Evolutionary conservation across 2,329 filamentous ascomycete species (phyloP).

Genomic region (Pezicula neosporulosa): DNA sequence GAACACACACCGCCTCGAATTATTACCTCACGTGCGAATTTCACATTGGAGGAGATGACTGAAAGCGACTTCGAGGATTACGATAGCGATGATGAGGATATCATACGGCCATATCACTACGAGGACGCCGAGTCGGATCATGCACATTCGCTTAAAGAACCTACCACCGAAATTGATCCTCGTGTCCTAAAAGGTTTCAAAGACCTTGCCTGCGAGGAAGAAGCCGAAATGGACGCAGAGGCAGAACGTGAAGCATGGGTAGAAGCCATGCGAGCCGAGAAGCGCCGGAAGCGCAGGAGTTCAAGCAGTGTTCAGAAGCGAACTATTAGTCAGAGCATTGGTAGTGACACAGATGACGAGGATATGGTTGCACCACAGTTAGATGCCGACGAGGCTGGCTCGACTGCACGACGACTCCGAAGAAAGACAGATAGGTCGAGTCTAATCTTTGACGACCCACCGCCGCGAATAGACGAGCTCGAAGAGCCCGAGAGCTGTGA

Average conservation of each 20-base stretch:
- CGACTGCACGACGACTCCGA: constrained; percentile 27
- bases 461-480: constrained; percentile 27
- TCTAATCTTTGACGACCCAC: constrained; percentile 30
- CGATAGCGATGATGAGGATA: constrained; percentile 21
- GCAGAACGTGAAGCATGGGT: constrained; percentile 23
- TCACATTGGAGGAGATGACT: constrained; percentile 27
- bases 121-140: constrained; percentile 28
- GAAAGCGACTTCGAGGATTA: constrained; percentile 24
- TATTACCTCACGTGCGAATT: constrained; percentile 21
- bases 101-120: constrained; percentile 27
- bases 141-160: constrained; percentile 14
- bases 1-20: neutral
- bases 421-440: constrained; percentile 26
- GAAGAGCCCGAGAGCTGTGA: constrained; percentile 29
- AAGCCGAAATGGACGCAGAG: constrained; percentile 3
- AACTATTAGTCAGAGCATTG: constrained; percentile 27
- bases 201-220: constrained; percentile 18
- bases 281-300: constrained; percentile 24
- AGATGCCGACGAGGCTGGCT: constrained; percentile 25
- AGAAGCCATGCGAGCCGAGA: constrained; percentile 16
- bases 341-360: constrained; percentile 30
- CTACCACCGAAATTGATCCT: constrained; percentile 17
- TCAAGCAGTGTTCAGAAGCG: constrained; percentile 27
- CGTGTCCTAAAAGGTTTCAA: constrained; percentile 13
- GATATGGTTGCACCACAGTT: constrained; percentile 26